Conservation (phyloP, 139 green algal genomes). For the Haematococcus sp. region DNA sequence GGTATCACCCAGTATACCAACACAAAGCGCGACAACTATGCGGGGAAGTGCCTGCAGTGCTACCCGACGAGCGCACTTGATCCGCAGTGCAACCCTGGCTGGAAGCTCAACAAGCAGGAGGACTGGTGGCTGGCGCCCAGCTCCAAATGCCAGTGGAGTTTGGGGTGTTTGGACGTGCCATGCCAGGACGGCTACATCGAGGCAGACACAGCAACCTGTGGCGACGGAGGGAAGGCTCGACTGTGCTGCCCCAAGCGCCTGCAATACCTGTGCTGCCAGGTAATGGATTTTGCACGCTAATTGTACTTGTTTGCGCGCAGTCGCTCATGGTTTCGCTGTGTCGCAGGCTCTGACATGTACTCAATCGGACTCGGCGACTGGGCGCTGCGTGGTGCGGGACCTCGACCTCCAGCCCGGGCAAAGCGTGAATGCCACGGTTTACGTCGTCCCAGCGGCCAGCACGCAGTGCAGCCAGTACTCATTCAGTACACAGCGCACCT, state of each 20-base stretch:
- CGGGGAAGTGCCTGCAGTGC: constrained; percentile 22
- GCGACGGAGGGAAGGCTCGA: not conserved
- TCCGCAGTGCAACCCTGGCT: not conserved
- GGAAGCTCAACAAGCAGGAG: not conserved
- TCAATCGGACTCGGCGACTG: not conserved
- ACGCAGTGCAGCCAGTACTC: constrained; percentile 19
- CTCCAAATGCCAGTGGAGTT: constrained; percentile 9
- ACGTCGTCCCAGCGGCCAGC: constrained; percentile 15
- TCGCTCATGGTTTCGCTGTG: no score
- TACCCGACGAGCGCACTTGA: not conserved
- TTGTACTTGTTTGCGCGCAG: no score
- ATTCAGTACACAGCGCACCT: not conserved
- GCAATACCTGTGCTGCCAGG: constrained; percentile 14
- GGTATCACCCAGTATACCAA: not conserved
- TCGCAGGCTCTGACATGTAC: not conserved
- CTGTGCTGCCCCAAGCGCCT: constrained; percentile 18
- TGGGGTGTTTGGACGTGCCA: constrained; percentile 2
- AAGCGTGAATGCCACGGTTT: not conserved
- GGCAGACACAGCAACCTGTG: not conserved
- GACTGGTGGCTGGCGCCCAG: constrained; percentile 9
- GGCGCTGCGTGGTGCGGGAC: constrained; percentile 9
- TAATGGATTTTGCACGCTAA: not conserved
- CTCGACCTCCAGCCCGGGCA: constrained; percentile 22
- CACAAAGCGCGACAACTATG: not conserved
- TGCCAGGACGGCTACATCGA: constrained; percentile 11